Base-by-base conservation (phyloP, 139 green algal species). In the Microglena sp. region DNA sequence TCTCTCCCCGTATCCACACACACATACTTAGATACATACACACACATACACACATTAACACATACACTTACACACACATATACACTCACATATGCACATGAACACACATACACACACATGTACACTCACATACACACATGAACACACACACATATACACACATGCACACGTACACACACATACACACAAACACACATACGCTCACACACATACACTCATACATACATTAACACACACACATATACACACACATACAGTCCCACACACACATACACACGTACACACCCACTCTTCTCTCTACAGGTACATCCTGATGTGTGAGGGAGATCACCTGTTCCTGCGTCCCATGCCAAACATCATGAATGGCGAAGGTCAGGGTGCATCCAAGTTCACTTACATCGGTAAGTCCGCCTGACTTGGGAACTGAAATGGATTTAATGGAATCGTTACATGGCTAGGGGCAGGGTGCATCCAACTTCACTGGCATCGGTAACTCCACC, bases 281-380 rank as follows among this genome's bases (percentile, higher is more conserved):
- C 11, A 50, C 11, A 50, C 11, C 40, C 18, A 18, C 11, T 50
- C 18, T 50, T 15, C 18, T 94, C 53, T 60, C 73, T 87, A 95
- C 66, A 79, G 88, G 45, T 95, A 92, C 53, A 77, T 98, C 4
- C 72, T 97, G 21, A 98, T 98, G 92, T 82, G 77, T 5, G 93
- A 98, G 77, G 88, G 87, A 2, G 93, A 98, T 76, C 92, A 98
- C 78, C 62, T 98, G 26, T 92, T 95, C 74, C 55, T 98, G 63
- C 78, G 84, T 63, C 93, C 93, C 26, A 78, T 98, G 62, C 87
- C 88, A 55, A 98, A 98, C 74, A 72, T 96, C 27, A 95, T 96
- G 88, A 62, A 67, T 35, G 73, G 73, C n/a, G 73, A 79, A 32
- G 30, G 7, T 4, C 36, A 50, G 24, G 73, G 67, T n/a, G 73